Evolutionary conservation across 2,329 filamentous ascomycete genomes (phyloP).

Genomic region (Colletotrichum sojae): DNA sequence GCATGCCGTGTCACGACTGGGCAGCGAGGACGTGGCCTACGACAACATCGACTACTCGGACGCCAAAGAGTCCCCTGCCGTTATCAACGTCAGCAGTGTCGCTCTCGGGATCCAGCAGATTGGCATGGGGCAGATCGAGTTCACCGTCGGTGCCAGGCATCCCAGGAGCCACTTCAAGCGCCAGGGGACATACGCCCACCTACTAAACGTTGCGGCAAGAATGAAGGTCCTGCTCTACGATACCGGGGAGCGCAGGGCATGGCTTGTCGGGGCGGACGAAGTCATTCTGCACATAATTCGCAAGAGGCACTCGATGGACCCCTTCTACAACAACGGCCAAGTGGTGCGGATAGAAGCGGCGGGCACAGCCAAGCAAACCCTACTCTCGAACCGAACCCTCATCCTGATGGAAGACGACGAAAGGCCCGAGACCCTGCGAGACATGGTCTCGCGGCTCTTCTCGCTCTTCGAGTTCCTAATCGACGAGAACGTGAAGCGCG

Average conservation of each 20-base stretch:
- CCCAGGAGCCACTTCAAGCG: background rate
- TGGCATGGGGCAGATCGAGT: background rate
- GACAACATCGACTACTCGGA: background rate
- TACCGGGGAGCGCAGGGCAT: background rate
- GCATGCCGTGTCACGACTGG: background rate
- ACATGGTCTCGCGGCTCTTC: background rate
- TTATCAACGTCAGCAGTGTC: background rate
- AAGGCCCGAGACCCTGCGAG: background rate
- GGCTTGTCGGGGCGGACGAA: background rate
- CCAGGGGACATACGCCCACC: background rate
- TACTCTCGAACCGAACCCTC: background rate
- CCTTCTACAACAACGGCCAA: background rate
- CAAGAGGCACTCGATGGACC: background rate
- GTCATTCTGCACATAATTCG: background rate
- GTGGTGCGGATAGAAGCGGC: background rate
- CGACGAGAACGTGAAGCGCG: background rate
- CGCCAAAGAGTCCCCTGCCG: background rate
- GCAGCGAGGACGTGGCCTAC: background rate
- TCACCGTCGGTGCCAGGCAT: background rate
- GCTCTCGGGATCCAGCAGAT: background rate
- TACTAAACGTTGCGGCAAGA: background rate
- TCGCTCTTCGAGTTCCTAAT: background rate
- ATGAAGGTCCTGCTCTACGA: background rate
- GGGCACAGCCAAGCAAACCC: no score
- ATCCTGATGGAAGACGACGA: background rate